Evolutionary conservation across 441 rosid genomes (phyloP).

Genomic region (Pelargonium cotyledonis): DNA sequence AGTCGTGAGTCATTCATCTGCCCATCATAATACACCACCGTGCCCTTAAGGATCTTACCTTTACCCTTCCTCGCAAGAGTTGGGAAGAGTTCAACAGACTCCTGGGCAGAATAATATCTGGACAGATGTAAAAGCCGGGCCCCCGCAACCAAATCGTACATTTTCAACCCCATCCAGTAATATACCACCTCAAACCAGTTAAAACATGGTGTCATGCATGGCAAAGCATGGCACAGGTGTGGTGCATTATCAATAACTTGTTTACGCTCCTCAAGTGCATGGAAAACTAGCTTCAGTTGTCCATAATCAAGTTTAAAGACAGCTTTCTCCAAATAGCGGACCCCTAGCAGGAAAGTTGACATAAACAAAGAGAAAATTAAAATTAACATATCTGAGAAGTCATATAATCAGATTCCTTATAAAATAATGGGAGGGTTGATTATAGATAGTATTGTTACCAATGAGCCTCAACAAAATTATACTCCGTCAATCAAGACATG

Average conservation of each 20-base stretch:
- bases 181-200: constrained; percentile 88
- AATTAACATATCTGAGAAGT: neutral
- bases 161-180: constrained; percentile 87
- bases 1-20: constrained; percentile 96
- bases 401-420: neutral
- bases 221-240: constrained; percentile 85
- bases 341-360: constrained; percentile 46
- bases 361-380: too few species aligned
- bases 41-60: constrained; percentile 60
- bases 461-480: neutral
- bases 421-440: neutral
- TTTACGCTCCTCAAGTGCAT: constrained; percentile 91
- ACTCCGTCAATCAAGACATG: neutral
- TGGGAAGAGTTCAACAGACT: constrained; percentile 82
- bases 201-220: constrained; percentile 98
- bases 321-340: constrained; percentile 95
- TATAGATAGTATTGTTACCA: neutral
- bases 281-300: constrained; percentile 82
- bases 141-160: constrained; percentile 97
- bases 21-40: constrained; percentile 92
- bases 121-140: constrained; percentile 71
- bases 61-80: constrained; percentile 79
- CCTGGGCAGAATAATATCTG: constrained; percentile 74
- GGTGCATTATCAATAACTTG: constrained; percentile 94
- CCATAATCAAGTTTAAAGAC: constrained; percentile 89